These are phyloP conservation scores for Onygena corvina DNA, from an alignment of 2,329 filamentous ascomycete species.

Conservation along the genomic window DNA sequence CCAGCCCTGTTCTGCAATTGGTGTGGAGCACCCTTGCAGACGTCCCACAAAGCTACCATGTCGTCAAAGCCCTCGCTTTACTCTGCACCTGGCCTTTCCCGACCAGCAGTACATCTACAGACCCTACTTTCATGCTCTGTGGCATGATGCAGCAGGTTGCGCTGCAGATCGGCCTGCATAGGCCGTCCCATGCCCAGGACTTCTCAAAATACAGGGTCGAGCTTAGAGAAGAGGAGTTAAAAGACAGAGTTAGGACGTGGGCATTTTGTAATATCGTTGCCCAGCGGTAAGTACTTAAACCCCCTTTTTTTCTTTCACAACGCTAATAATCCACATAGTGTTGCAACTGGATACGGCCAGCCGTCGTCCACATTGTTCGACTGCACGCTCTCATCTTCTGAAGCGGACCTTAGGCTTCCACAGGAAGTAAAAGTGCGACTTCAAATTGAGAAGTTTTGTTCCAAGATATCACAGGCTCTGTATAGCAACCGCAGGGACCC, in stretches of 20 bases:
- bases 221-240: constrained; percentile 49
- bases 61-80: constrained; percentile 51
- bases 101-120: constrained; percentile 50
- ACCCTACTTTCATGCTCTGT: constrained; percentile 54
- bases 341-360: constrained; percentile 57
- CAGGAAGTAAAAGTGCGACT: constrained; percentile 40
- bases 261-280: constrained; percentile 56
- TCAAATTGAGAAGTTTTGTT: constrained; percentile 47
- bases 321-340: constrained; percentile 29
- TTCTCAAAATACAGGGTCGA: constrained; percentile 42
- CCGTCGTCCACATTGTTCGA: constrained; percentile 51
- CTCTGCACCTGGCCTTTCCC: constrained; percentile 55
- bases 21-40: constrained; percentile 51
- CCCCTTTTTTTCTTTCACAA: neutral
- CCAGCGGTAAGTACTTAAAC: constrained; percentile 40
- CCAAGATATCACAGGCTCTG: constrained; percentile 45
- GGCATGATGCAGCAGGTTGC: constrained; percentile 57
- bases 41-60: constrained; percentile 52
- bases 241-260: constrained; percentile 55
- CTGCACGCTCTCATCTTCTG: constrained; percentile 41
- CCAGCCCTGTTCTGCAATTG: constrained; percentile 44
- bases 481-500: constrained; percentile 47
- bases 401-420: constrained; percentile 40
- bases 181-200: constrained; percentile 51
- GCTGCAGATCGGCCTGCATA: constrained; percentile 55